Conservation (phyloP, 176 grass and related monocot genomes). For the Rhynchospora breviuscula region DNA sequence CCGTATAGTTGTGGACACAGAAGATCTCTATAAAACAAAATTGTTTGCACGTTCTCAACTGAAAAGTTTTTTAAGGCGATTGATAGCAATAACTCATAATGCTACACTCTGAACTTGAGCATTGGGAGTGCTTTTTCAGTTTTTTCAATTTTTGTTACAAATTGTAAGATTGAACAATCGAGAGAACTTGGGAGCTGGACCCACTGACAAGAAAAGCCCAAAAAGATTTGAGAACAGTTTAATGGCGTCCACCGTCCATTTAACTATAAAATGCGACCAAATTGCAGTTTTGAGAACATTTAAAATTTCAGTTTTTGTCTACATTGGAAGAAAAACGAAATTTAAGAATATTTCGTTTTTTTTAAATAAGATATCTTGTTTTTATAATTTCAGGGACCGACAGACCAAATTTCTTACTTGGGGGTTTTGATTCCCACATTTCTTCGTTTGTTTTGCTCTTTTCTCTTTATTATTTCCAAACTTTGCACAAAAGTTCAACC, state of each 20-base stretch:
- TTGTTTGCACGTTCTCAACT: not conserved
- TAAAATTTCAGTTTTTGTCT: not conserved
- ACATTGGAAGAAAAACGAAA: not conserved
- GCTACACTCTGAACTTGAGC: not conserved
- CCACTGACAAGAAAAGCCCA: not conserved
- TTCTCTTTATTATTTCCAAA: not conserved
- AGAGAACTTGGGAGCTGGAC: not conserved
- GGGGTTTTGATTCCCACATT: too few species aligned
- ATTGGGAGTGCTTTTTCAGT: not conserved
- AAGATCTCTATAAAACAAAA: too few species aligned
- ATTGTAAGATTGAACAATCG: not conserved
- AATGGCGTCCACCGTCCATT: not conserved
- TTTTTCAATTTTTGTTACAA: not conserved
- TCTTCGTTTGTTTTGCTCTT: too few species aligned
- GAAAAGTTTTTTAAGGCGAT: not conserved
- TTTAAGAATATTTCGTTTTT: not conserved
- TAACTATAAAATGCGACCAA: not conserved
- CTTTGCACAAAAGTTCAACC: not conserved
- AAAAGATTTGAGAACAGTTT: not conserved
- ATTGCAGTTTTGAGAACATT: not conserved
- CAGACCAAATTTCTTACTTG: too few species aligned
- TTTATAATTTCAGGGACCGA: too few species aligned
- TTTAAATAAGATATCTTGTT: not conserved
- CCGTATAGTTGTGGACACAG: too few species aligned
- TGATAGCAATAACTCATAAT: not conserved